Evolutionary conservation across 2,329 filamentous ascomycete species (phyloP).

Genomic region (Sordariomycetes sp.): DNA sequence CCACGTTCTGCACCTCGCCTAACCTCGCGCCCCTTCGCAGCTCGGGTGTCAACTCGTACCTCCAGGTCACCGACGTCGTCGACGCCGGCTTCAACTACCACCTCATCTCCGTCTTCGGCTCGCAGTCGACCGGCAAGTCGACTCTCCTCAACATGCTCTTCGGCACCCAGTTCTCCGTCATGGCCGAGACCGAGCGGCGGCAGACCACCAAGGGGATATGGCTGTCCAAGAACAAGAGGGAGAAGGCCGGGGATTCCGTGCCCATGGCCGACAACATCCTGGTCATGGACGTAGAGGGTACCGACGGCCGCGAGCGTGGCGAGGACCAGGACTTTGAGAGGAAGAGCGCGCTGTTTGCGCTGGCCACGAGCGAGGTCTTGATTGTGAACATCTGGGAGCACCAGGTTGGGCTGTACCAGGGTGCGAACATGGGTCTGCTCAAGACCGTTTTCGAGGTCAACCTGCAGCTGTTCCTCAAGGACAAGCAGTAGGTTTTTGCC

Average conservation of each 20-base stretch:
- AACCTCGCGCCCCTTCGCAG: conserved; percentile 30
- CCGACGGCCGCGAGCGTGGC: conserved; percentile 87
- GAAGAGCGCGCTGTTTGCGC: conserved; percentile 92
- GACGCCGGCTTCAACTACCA: conserved; percentile 97
- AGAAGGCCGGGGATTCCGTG: conserved; percentile 25
- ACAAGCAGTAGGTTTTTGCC: conserved; percentile 60
- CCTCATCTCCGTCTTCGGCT: conserved; percentile 96
- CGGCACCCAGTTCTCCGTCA: conserved; percentile 91
- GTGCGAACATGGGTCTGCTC: conserved; percentile 94
- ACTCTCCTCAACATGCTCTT: conserved; percentile 94
- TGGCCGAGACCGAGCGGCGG: conserved; percentile 86
- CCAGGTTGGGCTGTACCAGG: conserved; percentile 95
- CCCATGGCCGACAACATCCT: conserved; percentile 95
- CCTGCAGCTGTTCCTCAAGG: conserved; percentile 90
- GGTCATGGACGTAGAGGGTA: conserved; percentile 98
- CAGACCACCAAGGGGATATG: conserved; percentile 99
- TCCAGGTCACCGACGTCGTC: conserved; percentile 68
- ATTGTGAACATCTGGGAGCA: conserved; percentile 99
- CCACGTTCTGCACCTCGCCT: conserved; percentile 6
- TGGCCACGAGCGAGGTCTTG: conserved; percentile 94
- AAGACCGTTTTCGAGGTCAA: conserved; percentile 99
- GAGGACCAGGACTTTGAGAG: conserved; percentile 99
- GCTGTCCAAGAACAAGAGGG: conserved; percentile 93
- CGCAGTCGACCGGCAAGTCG: conserved; percentile 96
- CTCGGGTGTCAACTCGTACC: conserved; percentile 68